Conservation (phyloP, 768 basidiomycete species). For the Mycena alexandri region DNA sequence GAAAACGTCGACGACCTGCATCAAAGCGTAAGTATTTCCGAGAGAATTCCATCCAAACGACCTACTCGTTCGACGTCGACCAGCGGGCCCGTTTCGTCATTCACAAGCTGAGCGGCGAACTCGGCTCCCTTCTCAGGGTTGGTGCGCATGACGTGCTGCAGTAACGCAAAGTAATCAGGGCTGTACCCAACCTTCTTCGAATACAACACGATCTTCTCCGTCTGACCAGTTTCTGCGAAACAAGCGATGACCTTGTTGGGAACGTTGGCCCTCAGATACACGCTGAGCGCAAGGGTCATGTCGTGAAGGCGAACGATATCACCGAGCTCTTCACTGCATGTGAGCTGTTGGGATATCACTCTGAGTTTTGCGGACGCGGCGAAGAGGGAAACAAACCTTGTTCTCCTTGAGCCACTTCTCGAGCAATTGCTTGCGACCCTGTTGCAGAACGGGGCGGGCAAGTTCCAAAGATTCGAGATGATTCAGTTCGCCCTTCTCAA, state of each 20-base stretch:
- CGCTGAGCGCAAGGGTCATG: slow-evolving; percentile 96
- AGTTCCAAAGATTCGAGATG: slow-evolving; percentile 96
- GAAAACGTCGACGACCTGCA: slow-evolving; percentile 95
- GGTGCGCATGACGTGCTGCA: slow-evolving; percentile 96
- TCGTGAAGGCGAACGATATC: slow-evolving; percentile 96
- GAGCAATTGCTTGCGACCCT: slow-evolving; percentile 95
- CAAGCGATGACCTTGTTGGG: slow-evolving; percentile 99
- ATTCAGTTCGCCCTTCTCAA: slow-evolving; percentile 98
- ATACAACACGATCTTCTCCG: slow-evolving; percentile 97
- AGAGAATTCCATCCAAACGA: slow-evolving; percentile 24
- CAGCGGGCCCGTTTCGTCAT: slow-evolving; percentile 92
- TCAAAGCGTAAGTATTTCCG: slow-evolving; percentile 21
- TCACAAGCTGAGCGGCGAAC: slow-evolving; percentile 94
- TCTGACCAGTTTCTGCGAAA: slow-evolving; percentile 99
- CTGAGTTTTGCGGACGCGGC: slow-evolving; percentile 7
- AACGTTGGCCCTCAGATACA: slow-evolving; percentile 96
- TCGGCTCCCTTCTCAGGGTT: slow-evolving; percentile 98
- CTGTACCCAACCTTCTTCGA: slow-evolving; percentile 96
- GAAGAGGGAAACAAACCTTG: slow-evolving; percentile 69
- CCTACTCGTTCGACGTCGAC: slow-evolving; percentile 92
- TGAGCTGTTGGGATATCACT: slow-evolving; percentile 69
- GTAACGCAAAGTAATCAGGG: slow-evolving; percentile 91
- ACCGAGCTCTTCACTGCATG: slow-evolving; percentile 98
- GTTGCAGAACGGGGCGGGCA: slow-evolving; percentile 94
- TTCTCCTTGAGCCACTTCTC: slow-evolving; percentile 99